Conservation (phyloP, 1,284 basidiomycete species). For the Blastosporella zonata region DNA sequence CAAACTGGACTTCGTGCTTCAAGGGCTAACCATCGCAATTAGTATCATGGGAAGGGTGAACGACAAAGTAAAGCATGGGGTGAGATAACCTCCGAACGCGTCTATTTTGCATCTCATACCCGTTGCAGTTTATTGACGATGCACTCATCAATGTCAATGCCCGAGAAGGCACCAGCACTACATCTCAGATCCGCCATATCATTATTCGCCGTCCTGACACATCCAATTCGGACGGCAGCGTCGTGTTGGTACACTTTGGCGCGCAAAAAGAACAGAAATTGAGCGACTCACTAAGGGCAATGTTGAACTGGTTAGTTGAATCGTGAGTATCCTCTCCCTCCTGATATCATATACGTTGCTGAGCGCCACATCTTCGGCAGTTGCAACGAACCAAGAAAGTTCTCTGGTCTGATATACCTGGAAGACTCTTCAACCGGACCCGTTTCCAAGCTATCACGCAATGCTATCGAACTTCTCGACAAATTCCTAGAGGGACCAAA, state of each 20-base stretch:
- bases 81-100: not conserved
- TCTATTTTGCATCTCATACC: not conserved
- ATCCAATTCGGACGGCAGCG: not conserved
- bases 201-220: not conserved
- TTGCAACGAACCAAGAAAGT: not conserved
- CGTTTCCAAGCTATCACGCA: not conserved
- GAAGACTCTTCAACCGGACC: not conserved
- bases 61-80: not conserved
- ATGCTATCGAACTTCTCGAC: constrained; percentile 1
- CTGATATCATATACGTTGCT: not conserved
- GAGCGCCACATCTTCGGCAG: not conserved
- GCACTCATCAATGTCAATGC: not conserved
- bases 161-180: not conserved
- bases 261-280: not conserved
- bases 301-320: not conserved
- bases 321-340: not conserved
- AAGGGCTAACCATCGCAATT: not conserved
- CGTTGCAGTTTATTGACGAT: not conserved
- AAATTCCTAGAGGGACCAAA: not conserved
- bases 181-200: not conserved
- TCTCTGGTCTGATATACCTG: not conserved
- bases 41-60: not conserved
- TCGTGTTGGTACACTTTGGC: not conserved
- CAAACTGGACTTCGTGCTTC: not conserved
- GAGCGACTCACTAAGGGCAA: not conserved